Conservation (phyloP, 176 grass and related monocot genomes). For the Metroxylon sagu region DNA sequence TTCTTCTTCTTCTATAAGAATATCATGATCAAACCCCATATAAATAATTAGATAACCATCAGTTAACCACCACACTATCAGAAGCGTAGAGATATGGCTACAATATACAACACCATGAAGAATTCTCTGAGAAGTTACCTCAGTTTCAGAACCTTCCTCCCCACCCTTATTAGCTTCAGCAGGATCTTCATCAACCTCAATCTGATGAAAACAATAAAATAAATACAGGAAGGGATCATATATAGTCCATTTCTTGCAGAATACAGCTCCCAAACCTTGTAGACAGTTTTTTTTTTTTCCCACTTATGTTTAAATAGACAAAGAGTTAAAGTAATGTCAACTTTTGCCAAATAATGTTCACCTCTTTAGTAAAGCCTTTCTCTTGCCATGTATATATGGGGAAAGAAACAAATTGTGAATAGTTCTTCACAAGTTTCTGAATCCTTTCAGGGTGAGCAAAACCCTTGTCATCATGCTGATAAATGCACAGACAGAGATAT, state of each 20-base stretch:
- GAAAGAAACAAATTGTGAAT: conserved; percentile 99
- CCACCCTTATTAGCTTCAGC: conserved; percentile 58
- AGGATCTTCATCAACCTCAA: conserved; percentile 86
- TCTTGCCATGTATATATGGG: conserved; percentile 98
- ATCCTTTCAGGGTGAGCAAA: conserved; percentile 94
- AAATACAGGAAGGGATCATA: no score
- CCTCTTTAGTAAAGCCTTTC: conserved; percentile 91
- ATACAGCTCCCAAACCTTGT: no score
- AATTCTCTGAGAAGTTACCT: conserved; percentile 42
- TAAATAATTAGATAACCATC: no score
- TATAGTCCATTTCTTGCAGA: neutral
- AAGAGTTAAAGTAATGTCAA: neutral
- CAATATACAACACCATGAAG: no score
- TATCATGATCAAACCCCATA: no score
- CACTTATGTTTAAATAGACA: no score
- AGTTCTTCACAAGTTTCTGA: conserved; percentile 94
- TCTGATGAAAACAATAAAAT: conserved; percentile 18
- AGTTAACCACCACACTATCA: no score
- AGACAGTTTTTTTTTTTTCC: no score
- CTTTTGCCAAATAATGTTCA: conserved; percentile 3
- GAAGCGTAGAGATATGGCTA: no score
- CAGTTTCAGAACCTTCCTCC: conserved; percentile 42
- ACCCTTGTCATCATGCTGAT: conserved; percentile 74
- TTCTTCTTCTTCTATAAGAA: conserved; percentile 62
- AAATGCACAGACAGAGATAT: no score